Percentiles rank a stretch among this genome's conserved stretches.
These are phyloP conservation scores for Suillus clintonianus DNA, from an alignment of 768 basidiomycete genomes.

Conservation along the genomic window DNA sequence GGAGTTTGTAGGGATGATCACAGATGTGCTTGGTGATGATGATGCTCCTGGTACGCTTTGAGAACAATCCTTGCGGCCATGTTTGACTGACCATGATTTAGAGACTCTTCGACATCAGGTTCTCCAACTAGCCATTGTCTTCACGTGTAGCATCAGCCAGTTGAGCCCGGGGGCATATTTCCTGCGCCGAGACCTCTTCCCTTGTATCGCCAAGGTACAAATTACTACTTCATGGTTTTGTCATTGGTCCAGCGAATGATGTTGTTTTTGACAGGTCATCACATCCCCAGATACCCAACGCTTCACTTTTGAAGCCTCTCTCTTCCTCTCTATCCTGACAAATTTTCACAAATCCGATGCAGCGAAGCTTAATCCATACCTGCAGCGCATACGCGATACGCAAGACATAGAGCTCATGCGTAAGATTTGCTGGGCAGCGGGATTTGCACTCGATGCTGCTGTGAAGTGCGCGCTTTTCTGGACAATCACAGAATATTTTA, in stretches of 20 bases:
- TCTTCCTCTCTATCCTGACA: slow-evolving; percentile 63
- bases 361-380: slow-evolving; percentile 66
- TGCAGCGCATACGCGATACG: slow-evolving; percentile 51
- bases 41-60: slow-evolving; percentile 42
- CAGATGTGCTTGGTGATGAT: slow-evolving; percentile 46
- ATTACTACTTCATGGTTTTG: background rate
- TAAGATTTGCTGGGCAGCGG: slow-evolving; percentile 58
- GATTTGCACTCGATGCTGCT: slow-evolving; percentile 50
- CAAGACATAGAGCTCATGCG: slow-evolving; percentile 53
- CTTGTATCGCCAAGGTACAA: slow-evolving; percentile 49
- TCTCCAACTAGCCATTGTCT: slow-evolving; percentile 59
- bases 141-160: slow-evolving; percentile 59
- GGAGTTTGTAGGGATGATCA: slow-evolving; percentile 52
- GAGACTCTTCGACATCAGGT: slow-evolving; percentile 51
- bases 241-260: background rate
- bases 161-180: slow-evolving; percentile 75
- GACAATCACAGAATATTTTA: background rate
- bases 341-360: slow-evolving; percentile 77
- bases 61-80: background rate
- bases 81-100: slow-evolving; percentile 21
- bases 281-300: slow-evolving; percentile 54
- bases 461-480: slow-evolving; percentile 44
- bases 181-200: slow-evolving; percentile 61
- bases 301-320: slow-evolving; percentile 58
- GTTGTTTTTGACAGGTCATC: slow-evolving; percentile 44